phyloP scores from a whole-genome alignment of 2,329 filamentous ascomycete genomes.

The Dendrostoma leiphaemia region DNA sequence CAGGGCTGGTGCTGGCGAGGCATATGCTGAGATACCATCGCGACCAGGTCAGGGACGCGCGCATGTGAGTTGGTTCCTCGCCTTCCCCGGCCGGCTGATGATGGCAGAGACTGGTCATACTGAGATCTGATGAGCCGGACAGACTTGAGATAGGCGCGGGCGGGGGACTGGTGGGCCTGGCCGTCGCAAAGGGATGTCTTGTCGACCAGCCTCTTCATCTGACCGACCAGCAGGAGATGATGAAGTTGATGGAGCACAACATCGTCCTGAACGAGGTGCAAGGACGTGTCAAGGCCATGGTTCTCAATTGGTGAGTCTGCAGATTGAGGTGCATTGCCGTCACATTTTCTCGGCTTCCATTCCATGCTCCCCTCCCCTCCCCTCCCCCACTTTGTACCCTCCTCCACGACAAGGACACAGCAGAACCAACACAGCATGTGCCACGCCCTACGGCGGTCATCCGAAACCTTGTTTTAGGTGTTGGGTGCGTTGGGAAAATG shows the following conservation, averaged over 20 bases:
- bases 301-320: constrained; percentile 81
- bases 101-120: background rate
- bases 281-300: constrained; percentile 58
- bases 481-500: constrained; percentile 15
- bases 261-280: constrained; percentile 75
- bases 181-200: constrained; percentile 55
- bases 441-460: background rate
- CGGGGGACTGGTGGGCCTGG: constrained; percentile 78
- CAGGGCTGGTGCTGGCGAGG: constrained; percentile 82
- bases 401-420: no score
- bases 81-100: background rate
- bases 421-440: background rate
- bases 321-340: no score
- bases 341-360: background rate
- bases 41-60: constrained; percentile 60
- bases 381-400: background rate
- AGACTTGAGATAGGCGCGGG: constrained; percentile 92
- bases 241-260: constrained; percentile 81
- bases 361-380: constrained; percentile 33
- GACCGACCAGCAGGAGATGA: constrained; percentile 87
- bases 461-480: constrained; percentile 12
- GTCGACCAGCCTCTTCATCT: constrained; percentile 63
- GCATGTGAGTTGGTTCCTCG: constrained; percentile 60
- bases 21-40: constrained; percentile 78
- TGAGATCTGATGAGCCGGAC: constrained; percentile 12